These are phyloP conservation scores for Malassezia brasiliensis DNA, from an alignment of 1,284 basidiomycete species.

Conservation along the genomic window DNA sequence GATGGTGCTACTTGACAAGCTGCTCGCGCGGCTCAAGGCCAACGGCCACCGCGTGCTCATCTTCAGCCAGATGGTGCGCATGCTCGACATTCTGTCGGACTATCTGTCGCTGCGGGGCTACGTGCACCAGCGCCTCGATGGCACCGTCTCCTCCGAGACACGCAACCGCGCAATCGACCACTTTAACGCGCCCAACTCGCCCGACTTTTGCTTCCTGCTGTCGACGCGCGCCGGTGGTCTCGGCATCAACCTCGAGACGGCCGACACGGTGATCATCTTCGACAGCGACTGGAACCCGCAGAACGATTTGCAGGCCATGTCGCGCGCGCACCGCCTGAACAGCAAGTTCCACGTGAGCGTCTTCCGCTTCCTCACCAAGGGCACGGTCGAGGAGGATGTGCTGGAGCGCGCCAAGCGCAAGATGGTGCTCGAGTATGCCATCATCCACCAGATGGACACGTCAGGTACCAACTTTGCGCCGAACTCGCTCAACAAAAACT, in stretches of 20 bases:
- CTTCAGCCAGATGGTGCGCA: slow-evolving; percentile 93
- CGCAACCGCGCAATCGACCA: slow-evolving; percentile 75
- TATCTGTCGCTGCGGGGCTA: slow-evolving; percentile 86
- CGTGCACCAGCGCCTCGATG: slow-evolving; percentile 69
- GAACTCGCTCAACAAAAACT: slow-evolving; percentile 51
- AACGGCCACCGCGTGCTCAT: slow-evolving; percentile 52
- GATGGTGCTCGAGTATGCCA: slow-evolving; percentile 99
- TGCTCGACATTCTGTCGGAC: slow-evolving; percentile 96
- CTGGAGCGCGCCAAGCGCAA: slow-evolving; percentile 96
- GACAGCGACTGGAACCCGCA: slow-evolving; percentile 84
- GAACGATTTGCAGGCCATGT: slow-evolving; percentile 98
- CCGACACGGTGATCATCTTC: slow-evolving; percentile 97
- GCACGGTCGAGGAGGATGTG: slow-evolving; percentile 98
- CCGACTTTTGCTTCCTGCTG: slow-evolving; percentile 54
- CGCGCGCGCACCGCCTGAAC: slow-evolving; percentile 59
- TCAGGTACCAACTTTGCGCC: slow-evolving; percentile 85
- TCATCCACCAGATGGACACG: slow-evolving; percentile 99
- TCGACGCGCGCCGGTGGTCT: slow-evolving; percentile 46
- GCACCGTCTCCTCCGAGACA: slow-evolving; percentile 62
- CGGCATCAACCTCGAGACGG: slow-evolving; percentile 59
- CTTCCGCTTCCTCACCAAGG: slow-evolving; percentile 92
- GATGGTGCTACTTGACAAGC: slow-evolving; percentile 52
- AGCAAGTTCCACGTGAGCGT: slow-evolving; percentile 91
- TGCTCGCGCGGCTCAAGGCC: slow-evolving; percentile 50
- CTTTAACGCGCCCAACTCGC: slow-evolving; percentile 64